phyloP scores from a whole-genome alignment of 73 alveolate species.

The Paramecium primaurelia region DNA sequence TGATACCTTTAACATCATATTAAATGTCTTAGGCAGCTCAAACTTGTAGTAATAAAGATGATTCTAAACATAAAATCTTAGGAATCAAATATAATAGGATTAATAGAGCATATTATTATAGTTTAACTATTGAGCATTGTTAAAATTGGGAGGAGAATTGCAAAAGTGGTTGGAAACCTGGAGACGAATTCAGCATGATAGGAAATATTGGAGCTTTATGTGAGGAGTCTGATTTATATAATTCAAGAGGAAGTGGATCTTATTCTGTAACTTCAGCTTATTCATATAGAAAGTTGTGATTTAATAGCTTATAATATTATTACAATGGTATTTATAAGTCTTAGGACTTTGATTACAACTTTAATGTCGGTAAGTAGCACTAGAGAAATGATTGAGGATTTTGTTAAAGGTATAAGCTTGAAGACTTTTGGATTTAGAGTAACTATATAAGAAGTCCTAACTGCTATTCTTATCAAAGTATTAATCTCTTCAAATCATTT shows the following conservation, averaged over 20 bases:
- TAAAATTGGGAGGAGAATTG: neutral
- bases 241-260: neutral
- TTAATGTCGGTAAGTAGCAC: neutral
- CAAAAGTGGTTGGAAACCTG: conserved; percentile 39
- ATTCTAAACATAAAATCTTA: neutral
- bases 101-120: neutral
- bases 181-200: neutral
- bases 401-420: neutral
- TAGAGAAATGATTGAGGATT: neutral
- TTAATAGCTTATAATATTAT: neutral
- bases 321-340: neutral
- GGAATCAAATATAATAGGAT: neutral
- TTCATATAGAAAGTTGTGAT: conserved; percentile 1
- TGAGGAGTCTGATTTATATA: conserved; percentile 21
- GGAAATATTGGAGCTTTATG: conserved; percentile 50
- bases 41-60: neutral
- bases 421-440: neutral
- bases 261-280: neutral
- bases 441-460: neutral
- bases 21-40: neutral
- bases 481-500: neutral
- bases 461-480: neutral
- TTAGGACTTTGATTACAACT: neutral
- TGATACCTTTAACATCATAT: neutral
- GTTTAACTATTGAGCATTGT: neutral